These are phyloP conservation scores for Tetrahymena borealis DNA, from an alignment of 73 alveolate species.

Conservation along the genomic window DNA sequence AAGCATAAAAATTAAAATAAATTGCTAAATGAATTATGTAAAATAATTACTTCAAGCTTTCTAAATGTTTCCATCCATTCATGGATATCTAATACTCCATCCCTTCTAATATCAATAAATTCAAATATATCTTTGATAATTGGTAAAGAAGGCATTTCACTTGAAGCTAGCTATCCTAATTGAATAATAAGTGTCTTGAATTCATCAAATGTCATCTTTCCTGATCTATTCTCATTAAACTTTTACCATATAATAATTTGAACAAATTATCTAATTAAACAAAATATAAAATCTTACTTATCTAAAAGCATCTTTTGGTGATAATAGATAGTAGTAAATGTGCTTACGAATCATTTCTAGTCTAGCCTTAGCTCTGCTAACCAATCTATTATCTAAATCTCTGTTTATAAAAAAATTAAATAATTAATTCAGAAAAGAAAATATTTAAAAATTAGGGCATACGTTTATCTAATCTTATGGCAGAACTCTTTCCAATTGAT, in stretches of 20 bases:
- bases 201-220: constrained; percentile 54
- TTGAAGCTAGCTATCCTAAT: constrained; percentile 67
- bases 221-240: constrained; percentile 51
- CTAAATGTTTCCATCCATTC: constrained; percentile 91
- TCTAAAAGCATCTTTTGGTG: constrained; percentile 85
- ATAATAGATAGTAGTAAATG: constrained; percentile 62
- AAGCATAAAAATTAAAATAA: not conserved
- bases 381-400: constrained; percentile 65
- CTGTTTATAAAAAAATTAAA: constrained; percentile 68
- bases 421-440: constrained; percentile 42
- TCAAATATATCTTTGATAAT: constrained; percentile 85
- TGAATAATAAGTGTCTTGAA: constrained; percentile 53
- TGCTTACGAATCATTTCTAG: constrained; percentile 65
- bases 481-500: constrained; percentile 64
- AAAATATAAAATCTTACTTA: not conserved
- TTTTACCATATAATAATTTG: not conserved
- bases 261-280: not conserved
- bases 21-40: not conserved
- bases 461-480: constrained; percentile 49
- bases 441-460: constrained; percentile 63
- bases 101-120: constrained; percentile 88
- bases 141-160: constrained; percentile 77
- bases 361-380: constrained; percentile 53
- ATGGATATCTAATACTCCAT: constrained; percentile 84
- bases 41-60: not conserved